These are phyloP conservation scores for Casaregolazyma lundiana DNA, from an alignment of 1,139 yeast genomes.

Conservation along the genomic window DNA sequence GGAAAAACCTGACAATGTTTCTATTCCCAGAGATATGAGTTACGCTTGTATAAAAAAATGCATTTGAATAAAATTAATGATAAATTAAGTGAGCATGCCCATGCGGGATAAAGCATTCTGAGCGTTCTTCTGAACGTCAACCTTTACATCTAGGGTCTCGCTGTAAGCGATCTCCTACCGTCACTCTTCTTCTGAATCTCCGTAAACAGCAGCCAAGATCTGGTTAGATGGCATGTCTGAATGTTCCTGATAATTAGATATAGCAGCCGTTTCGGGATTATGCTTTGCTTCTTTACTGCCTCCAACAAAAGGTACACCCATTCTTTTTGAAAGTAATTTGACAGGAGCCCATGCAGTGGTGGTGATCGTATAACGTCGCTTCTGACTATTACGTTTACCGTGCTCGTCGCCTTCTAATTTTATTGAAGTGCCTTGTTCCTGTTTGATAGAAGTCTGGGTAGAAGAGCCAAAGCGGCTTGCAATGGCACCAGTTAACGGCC, in stretches of 20 bases:
- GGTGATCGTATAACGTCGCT: slow-evolving; percentile 23
- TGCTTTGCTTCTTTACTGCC: slow-evolving; percentile 5
- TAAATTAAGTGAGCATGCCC: too few relatives aligned
- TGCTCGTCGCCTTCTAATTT: background rate
- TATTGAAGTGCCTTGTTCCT: background rate
- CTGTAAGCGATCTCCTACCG: too few relatives aligned
- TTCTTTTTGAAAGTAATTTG: slow-evolving; percentile 28
- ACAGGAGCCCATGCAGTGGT: slow-evolving; percentile 24
- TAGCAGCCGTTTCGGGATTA: background rate
- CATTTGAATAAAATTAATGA: too few relatives aligned
- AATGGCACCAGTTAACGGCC: slow-evolving; percentile 28
- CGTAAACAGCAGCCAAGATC: background rate
- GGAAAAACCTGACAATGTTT: slow-evolving; percentile 42
- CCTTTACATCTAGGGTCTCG: too few relatives aligned
- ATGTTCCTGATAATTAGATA: background rate
- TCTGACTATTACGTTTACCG: background rate
- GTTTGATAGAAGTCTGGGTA: background rate
- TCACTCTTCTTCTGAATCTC: background rate
- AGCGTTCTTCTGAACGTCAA: too few relatives aligned
- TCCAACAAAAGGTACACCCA: slow-evolving; percentile 19
- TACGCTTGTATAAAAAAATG: background rate
- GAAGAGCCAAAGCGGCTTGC: slow-evolving; percentile 22
- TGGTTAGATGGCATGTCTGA: background rate
- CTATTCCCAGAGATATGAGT: slow-evolving; percentile 24
- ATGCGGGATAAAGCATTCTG: too few relatives aligned